Evolutionary conservation across 2,329 filamentous ascomycete genomes (phyloP), one percentile per base, ranked within the genome.

Genomic region (Fusarium buharicum): DNA sequence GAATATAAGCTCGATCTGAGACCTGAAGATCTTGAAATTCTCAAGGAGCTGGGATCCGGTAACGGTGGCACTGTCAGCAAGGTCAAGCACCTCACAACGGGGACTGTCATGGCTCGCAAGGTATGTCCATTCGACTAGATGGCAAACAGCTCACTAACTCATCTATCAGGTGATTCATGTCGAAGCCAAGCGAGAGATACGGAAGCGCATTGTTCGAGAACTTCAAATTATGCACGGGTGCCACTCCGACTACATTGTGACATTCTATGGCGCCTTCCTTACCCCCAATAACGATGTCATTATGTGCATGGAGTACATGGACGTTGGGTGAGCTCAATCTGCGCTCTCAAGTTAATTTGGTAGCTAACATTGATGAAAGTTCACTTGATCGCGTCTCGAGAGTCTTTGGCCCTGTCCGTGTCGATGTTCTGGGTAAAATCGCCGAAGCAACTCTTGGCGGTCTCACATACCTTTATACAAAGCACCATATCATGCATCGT

Each of bases 251-350:
- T 93, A 96, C 76, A 98, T 99, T 72, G 95, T 99, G 59, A 97
- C 90, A 50, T 99, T 97, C 77, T 98, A 98, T 73, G 95, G 95
- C 59, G 95, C 95, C 33, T 99, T 98, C 74, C 86, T 98, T 73
- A 98, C 97, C 74, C 91, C 96, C 73, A 93, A 93, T 61, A 94
- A 96, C 74, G 95, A 99, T 79, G 96, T 99, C 56, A 96, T 98
- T 70, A 94, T 99, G 89, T 99, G 95, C 77, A 99, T 99, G 95
- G 95, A 99, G 77, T 98, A 99, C 75, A 97, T 97, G 92, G 95
- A 99, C 78, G 92, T 94, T 75, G 95, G 95, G 95, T 98, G 84
- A 78, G 91, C 81, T 27, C 9, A 4, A 13, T 11, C 20, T 3
- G 10, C 10, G 13, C 18, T 5, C 3, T 27, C 3, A 14, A 18